Conservation (phyloP, 202 grass and related monocot genomes). For the Dendrocalamus latiflorus region DNA sequence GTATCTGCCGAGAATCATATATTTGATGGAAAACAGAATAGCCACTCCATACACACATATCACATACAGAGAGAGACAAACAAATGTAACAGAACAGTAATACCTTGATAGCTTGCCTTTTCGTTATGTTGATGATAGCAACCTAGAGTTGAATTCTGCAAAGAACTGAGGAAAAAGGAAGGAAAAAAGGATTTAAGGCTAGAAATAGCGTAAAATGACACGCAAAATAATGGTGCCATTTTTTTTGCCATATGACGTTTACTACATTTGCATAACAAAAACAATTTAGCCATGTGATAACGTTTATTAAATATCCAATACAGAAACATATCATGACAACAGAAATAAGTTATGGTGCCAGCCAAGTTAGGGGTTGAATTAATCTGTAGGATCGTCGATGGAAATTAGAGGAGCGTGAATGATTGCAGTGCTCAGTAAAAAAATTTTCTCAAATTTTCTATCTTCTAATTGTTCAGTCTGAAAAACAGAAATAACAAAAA, state of each 20-base stretch:
- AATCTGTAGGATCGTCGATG: too few species aligned
- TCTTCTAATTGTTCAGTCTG: too few species aligned
- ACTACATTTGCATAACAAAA: too few species aligned
- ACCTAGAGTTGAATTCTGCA: slow-evolving; percentile 81
- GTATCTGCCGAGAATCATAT: background rate
- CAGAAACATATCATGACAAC: background rate
- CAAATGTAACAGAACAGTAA: background rate
- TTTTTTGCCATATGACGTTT: too few species aligned
- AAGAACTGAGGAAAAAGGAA: slow-evolving; percentile 61
- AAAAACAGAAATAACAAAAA: too few species aligned
- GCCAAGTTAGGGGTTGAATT: background rate
- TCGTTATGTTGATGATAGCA: slow-evolving; percentile 84
- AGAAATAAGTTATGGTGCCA: background rate
- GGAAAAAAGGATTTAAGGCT: slow-evolving; percentile 27
- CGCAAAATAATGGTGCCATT: background rate
- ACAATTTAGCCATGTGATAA: background rate
- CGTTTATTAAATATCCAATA: background rate
- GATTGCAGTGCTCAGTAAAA: too few species aligned
- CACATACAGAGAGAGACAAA: background rate
- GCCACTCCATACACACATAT: background rate
- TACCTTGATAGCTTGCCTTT: slow-evolving; percentile 98
- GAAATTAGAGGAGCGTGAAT: too few species aligned
- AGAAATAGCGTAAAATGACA: slow-evolving; percentile 11
- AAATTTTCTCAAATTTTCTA: too few species aligned
- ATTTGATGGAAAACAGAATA: background rate